These are phyloP conservation scores for Eutrema salsugineum DNA, from an alignment of 441 rosid genomes.

Conservation along the genomic window DNA sequence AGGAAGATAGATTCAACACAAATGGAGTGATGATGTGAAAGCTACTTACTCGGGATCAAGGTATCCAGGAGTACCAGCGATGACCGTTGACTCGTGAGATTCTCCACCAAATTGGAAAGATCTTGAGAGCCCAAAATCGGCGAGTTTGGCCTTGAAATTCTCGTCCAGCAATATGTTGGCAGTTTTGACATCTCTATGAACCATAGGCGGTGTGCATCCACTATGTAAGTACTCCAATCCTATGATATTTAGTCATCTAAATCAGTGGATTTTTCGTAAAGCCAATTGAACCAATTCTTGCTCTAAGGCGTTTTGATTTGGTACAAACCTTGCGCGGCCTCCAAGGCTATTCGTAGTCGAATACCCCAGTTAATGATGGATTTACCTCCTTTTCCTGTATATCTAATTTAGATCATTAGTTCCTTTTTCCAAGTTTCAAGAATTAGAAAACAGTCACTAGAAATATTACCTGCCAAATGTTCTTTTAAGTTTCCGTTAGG, in stretches of 20 bases:
- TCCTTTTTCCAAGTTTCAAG: background rate
- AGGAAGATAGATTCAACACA: too few species aligned
- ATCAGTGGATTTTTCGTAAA: background rate
- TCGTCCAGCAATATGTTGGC: slow-evolving; percentile 32
- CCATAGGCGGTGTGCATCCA: slow-evolving; percentile 35
- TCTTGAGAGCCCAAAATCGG: slow-evolving; percentile 38
- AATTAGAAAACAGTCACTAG: background rate
- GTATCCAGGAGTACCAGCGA: too few species aligned
- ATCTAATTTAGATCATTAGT: background rate
- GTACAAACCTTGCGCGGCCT: slow-evolving; percentile 34
- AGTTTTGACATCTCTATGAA: slow-evolving; percentile 36
- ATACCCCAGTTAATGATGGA: background rate
- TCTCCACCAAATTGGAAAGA: slow-evolving; percentile 7
- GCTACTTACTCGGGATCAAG: too few species aligned
- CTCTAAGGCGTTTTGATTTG: background rate
- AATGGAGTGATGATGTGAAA: too few species aligned
- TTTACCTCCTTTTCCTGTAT: slow-evolving; percentile 15
- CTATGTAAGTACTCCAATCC: slow-evolving; percentile 31
- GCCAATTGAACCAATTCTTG: background rate
- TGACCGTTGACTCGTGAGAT: background rate
- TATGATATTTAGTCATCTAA: background rate
- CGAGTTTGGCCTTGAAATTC: slow-evolving; percentile 28
- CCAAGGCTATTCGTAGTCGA: slow-evolving; percentile 17
- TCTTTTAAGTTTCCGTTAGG: slow-evolving; percentile 7
- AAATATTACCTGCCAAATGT: background rate